A percentile compares a stretch with the other conserved stretches of the same genome.
Evolutionary conservation across 805 yeast genomes (phyloP).

Genomic region (Lachancea sp.): DNA sequence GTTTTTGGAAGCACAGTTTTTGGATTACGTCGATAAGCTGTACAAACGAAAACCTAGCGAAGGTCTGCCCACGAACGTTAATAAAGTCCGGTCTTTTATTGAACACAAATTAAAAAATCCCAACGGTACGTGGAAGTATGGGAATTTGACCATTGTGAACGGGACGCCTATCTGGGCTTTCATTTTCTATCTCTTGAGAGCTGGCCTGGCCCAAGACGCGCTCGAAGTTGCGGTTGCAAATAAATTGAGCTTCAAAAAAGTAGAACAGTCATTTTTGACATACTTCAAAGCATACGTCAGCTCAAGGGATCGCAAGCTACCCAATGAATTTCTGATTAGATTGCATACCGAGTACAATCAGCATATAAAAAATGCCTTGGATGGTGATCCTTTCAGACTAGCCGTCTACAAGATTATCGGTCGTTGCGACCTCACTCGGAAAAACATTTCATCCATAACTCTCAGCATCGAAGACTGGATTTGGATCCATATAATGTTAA

Average conservation of each 20-base stretch:
- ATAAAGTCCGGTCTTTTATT: slow-evolving; percentile 61
- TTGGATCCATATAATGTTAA: slow-evolving; percentile 83
- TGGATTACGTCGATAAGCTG: slow-evolving; percentile 61
- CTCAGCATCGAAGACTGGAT: slow-evolving; percentile 91
- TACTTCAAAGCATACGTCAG: slow-evolving; percentile 68
- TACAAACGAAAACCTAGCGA: slow-evolving; percentile 51
- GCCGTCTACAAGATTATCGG: slow-evolving; percentile 90
- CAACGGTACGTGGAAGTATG: slow-evolving; percentile 44
- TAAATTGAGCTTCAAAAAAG: slow-evolving; percentile 68
- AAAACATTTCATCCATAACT: slow-evolving; percentile 62
- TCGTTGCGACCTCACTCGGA: slow-evolving; percentile 70
- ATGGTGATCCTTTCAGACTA: slow-evolving; percentile 82
- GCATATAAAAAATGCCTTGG: slow-evolving; percentile 59
- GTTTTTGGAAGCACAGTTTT: slow-evolving; percentile 72
- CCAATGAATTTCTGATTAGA: slow-evolving; percentile 61
- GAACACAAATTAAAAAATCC: slow-evolving; percentile 40
- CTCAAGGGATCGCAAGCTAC: slow-evolving; percentile 47
- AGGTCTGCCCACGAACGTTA: slow-evolving; percentile 66
- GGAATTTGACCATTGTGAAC: slow-evolving; percentile 61
- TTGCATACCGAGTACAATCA: slow-evolving; percentile 77
- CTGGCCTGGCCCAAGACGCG: slow-evolving; percentile 79
- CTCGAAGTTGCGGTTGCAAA: slow-evolving; percentile 57
- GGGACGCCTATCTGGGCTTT: slow-evolving; percentile 94
- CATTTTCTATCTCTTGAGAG: slow-evolving; percentile 74
- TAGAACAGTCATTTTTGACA: slow-evolving; percentile 77